Conservation (phyloP, 1,139 yeast genomes). For the Suhomyces atakaporum region DNA sequence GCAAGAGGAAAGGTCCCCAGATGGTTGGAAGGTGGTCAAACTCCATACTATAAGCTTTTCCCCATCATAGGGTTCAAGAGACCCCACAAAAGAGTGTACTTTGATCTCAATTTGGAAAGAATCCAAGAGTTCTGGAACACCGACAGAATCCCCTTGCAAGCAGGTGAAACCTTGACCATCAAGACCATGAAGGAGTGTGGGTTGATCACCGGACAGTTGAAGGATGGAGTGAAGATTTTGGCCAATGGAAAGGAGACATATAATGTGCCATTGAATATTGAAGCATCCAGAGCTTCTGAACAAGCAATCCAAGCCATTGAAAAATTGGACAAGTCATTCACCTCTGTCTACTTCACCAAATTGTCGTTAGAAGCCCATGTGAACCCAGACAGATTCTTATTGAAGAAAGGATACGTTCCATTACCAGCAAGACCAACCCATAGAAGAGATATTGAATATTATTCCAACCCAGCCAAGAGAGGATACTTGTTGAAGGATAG, state of each 20-base stretch:
- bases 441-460: slow-evolving; percentile 77
- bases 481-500: slow-evolving; percentile 65
- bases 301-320: slow-evolving; percentile 77
- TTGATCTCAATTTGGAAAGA: slow-evolving; percentile 57
- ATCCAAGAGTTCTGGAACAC: slow-evolving; percentile 64
- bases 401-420: slow-evolving; percentile 78
- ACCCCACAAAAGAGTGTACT: slow-evolving; percentile 49
- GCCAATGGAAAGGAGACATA: slow-evolving; percentile 64
- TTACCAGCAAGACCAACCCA: slow-evolving; percentile 83
- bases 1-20: slow-evolving; percentile 89
- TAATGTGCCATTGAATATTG: slow-evolving; percentile 66
- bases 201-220: slow-evolving; percentile 66
- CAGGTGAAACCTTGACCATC: slow-evolving; percentile 63
- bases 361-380: slow-evolving; percentile 74
- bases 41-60: slow-evolving; percentile 84
- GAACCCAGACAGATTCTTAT: slow-evolving; percentile 68
- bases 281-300: slow-evolving; percentile 78
- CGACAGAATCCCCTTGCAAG: slow-evolving; percentile 67
- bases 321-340: slow-evolving; percentile 67
- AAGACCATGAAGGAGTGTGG: slow-evolving; percentile 72
- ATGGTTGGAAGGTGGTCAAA: slow-evolving; percentile 99
- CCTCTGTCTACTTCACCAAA: slow-evolving; percentile 69
- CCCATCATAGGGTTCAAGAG: slow-evolving; percentile 89
- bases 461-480: slow-evolving; percentile 68
- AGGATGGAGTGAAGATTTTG: slow-evolving; percentile 80